Conservation (phyloP, 352 stramenopile species). For the Bremia lactucae region DNA sequence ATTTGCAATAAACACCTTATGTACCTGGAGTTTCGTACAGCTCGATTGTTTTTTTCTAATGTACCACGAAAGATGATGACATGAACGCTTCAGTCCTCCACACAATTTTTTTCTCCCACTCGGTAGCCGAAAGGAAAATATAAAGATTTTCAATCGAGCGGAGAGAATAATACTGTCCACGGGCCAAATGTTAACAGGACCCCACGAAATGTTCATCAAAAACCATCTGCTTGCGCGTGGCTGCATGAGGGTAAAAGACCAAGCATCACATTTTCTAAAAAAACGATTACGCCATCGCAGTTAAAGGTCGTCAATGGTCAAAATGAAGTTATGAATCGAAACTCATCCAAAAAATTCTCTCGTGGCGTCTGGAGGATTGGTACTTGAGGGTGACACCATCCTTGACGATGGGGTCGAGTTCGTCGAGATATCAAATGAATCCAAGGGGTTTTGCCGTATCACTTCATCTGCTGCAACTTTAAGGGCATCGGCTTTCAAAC, state of each 20-base stretch:
- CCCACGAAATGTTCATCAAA: too few relatives aligned
- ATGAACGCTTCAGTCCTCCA: too few relatives aligned
- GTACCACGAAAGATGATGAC: too few relatives aligned
- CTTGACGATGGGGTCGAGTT: slow-evolving; percentile 9
- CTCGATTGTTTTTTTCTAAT: too few relatives aligned
- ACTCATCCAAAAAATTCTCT: slow-evolving; percentile 20
- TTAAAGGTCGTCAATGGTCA: neutral
- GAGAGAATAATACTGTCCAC: slow-evolving; percentile 49
- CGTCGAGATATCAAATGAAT: slow-evolving; percentile 12
- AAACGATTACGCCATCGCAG: slow-evolving; percentile 9
- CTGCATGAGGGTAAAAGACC: too few relatives aligned
- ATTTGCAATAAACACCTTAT: too few relatives aligned
- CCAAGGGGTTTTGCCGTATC: slow-evolving; percentile 8
- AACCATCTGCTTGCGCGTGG: too few relatives aligned
- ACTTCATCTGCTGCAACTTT: slow-evolving; percentile 22
- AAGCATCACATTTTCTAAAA: slow-evolving; percentile 9
- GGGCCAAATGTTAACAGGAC: too few relatives aligned
- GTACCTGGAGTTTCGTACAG: too few relatives aligned
- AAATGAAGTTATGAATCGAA: slow-evolving; percentile 5
- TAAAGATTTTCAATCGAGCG: slow-evolving; percentile 27
- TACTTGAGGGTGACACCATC: slow-evolving; percentile 13
- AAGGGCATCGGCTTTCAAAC: slow-evolving; percentile 9
- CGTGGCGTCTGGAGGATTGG: slow-evolving; percentile 11
- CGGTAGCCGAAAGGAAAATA: too few relatives aligned
- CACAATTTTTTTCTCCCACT: too few relatives aligned